Base-by-base conservation (phyloP, 1,139 yeast genomes). In the Taphrina sp. region DNA sequence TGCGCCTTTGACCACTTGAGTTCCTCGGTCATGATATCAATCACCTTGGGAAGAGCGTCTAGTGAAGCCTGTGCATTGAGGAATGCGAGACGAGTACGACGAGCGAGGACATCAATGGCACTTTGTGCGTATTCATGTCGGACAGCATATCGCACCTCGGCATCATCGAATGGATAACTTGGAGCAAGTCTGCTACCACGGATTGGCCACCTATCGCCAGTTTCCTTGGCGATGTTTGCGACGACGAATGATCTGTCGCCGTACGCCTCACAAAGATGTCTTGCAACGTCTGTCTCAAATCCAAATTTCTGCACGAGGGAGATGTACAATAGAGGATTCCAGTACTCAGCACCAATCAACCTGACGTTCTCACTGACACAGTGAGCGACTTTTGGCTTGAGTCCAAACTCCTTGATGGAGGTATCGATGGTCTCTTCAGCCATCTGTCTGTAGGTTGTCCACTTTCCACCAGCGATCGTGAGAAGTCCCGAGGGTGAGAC, bases 391-490 rank as follows among this genome's bases (percentile, higher is more conserved):
- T 66, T 65, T 8, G 70, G 66, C 44, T 68, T 69, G 56, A 79
- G 76, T 52, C 70, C 69, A 62, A 74, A 76, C 55, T 75, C 71
- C 66, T 79, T 76, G 56, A 87, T 76, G 59, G 87, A 80, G 63
- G 81, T 81, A 70, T 87, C 85, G 52, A 90, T 83, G 47, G 96
- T 87, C 74, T 90, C 96, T 73, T 89, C 83, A 34, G 97, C 96
- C 97, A 90, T 90, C 74, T 88, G 95, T 74, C 97, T 80, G 75
- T 89, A 90, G 38, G 97, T 90, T 58, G 97, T 90, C 97, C 97
- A 90, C 73, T 90, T 90, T 71, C 97, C 97, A 66, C 97, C 97
- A 26, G 95, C 85, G 64, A 90, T 85, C 49, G 97, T 90, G 52
- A 90, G 76, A 64, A 90, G 77, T 22, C 92, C 94, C 52, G 84